Evolutionary conservation across 2,329 filamentous ascomycete species (phyloP), one percentile per base, ranked within the genome.

Genomic region (Aspergillus fructus): DNA sequence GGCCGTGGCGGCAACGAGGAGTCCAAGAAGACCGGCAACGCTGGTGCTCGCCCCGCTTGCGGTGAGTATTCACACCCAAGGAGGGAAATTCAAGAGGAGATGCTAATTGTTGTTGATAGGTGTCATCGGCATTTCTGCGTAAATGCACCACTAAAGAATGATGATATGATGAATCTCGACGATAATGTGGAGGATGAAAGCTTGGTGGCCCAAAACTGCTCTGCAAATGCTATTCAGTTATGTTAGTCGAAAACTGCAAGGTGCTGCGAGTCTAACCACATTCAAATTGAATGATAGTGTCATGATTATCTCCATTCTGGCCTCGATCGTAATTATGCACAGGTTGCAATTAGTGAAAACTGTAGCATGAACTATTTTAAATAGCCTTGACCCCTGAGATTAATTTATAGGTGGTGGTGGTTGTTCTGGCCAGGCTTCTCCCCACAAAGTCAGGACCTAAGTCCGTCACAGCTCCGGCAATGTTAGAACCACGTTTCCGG

Each of bases 21-120:
- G 83, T 96, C 91, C 72, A 91, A 96, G 84, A 97, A 96, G 89
- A 99, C 94, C 65, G 94, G 94, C 68, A 99, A 97, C 77, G 94
- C 94, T 74, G 94, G 94, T 71, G 78, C 82, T 69, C 91, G 94
- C 74, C 94, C 94, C 75, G 94, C 94, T 76, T 99, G 94, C 81
- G 94, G 94, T 90, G 85, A 75, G 85, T 78, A 55, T 49, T 40
- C 15, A 34, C 47, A 1, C 42, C 46, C 4, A 19, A 9, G 5
- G n/a, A 12, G 15, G 5, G 13, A 7, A 37, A 11, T 13, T 49
- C 9, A 3, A 23, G 24, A 30, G 15, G 33, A 53, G 19, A 27
- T 13, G 49, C 55, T 42, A 24, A 50, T 53, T 23, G 37, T 53
- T 27, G 17, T 58, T 5, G 17, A 52, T 56, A 89, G 88, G 88